Evolutionary conservation across 805 yeast genomes (phyloP), one percentile per base, ranked within the genome.

Genomic region (Hanseniaspora pseudoguilliermondii): DNA sequence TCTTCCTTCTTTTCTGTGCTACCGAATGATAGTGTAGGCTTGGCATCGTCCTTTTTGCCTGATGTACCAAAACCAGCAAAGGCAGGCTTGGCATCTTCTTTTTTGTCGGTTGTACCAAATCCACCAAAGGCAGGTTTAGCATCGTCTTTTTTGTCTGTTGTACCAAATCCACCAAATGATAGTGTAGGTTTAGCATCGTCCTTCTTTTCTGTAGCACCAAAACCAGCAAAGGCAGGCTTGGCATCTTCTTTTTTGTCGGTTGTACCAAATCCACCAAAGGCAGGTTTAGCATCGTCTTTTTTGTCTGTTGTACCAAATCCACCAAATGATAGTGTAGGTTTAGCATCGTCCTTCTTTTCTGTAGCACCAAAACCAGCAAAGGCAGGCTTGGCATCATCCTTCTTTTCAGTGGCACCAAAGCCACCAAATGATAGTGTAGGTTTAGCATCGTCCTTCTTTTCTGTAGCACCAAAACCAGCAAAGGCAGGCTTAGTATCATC

Each of bases 261-360:
- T 4, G 59, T 55, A 21, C 63, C 62, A 55, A 60, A 57, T 16
- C 44, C 32, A 29, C 32, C 47, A 57, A 36, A 49, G 1, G 39
- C 20, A n/a, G 41, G 32, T n/a, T 23, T 20, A n/a, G 47, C 29
- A 9, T 25, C 53, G 1, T 49, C 40, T 29, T 49, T 29, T 32
- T 49, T 29, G 6, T 35, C 39, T 11, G 44, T 11, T 15, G 39
- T 40, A 27, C 57, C 55, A 49, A 49, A 43, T 27, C 36, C 46
- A 27, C 57, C 55, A 49, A 49, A 43, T 27, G 42, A 6, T 21
- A 63, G 58, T 3, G 60, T 53, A 16, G 68, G 60, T 27, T 54
- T 51, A 3, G 50, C 42, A 5, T 47, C 46, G 3, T 34, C 54
- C 18, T 46, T 52, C 44, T 52, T 44, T 15, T 46, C 42, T 6